Percentiles rank a stretch among this genome's conserved stretches.
These are phyloP conservation scores for Kregervanrija pseudodelftensis DNA, from an alignment of 805 yeast species.

Conservation along the genomic window DNA sequence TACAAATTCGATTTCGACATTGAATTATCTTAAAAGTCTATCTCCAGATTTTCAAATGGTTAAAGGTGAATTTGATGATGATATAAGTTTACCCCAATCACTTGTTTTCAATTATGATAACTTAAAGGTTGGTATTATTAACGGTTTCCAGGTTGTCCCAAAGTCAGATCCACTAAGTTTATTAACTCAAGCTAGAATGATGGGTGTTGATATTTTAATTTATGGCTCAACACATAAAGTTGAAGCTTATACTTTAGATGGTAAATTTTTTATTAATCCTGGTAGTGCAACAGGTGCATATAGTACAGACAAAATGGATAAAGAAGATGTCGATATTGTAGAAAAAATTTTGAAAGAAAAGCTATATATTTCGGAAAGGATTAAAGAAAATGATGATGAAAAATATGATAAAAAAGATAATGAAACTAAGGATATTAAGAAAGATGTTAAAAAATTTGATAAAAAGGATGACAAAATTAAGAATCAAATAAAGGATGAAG, in stretches of 20 bases:
- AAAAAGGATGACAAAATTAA: neutral
- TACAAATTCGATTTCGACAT: conserved; percentile 56
- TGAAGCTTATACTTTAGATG: conserved; percentile 89
- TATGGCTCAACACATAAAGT: conserved; percentile 94
- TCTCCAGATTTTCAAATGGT: conserved; percentile 72
- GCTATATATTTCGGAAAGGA: conserved; percentile 1
- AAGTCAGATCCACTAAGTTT: conserved; percentile 80
- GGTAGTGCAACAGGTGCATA: conserved; percentile 96
- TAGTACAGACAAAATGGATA: conserved; percentile 54
- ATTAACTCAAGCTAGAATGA: conserved; percentile 74
- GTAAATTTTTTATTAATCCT: conserved; percentile 90
- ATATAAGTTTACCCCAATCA: conserved; percentile 48
- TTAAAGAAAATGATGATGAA: conserved; percentile 8
- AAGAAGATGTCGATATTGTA: conserved; percentile 39
- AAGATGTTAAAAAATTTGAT: neutral
- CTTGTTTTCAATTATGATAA: conserved; percentile 61
- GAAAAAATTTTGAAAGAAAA: conserved; percentile 25
- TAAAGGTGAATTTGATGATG: conserved; percentile 74
- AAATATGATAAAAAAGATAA: neutral
- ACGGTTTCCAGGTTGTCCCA: conserved; percentile 81
- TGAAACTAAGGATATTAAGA: neutral
- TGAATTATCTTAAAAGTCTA: conserved; percentile 55
- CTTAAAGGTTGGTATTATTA: conserved; percentile 74
- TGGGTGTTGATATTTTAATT: conserved; percentile 84
- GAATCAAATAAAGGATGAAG: neutral